Evolutionary conservation across 2,329 filamentous ascomycete genomes (phyloP).

Genomic region (Rhinocladiella similis): DNA sequence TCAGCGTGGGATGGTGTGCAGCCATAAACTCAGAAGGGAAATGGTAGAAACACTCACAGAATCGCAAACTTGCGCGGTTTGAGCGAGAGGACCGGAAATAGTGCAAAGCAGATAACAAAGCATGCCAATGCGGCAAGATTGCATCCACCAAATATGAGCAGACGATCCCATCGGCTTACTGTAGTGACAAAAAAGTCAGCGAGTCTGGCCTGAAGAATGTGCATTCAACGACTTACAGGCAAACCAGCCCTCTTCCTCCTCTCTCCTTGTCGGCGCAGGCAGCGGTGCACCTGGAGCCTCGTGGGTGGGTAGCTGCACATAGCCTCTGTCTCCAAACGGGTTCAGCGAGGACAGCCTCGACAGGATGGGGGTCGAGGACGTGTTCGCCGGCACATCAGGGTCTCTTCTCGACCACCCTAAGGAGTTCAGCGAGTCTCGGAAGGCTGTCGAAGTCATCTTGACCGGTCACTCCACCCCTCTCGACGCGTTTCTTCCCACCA

Average conservation of each 20-base stretch:
- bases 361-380: conserved; percentile 67
- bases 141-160: conserved; percentile 88
- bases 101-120: conserved; percentile 88
- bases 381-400: conserved; percentile 72
- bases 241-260: conserved; percentile 96
- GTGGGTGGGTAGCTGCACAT: conserved; percentile 84
- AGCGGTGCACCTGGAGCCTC: conserved; percentile 81
- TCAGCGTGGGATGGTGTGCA: conserved; percentile 25
- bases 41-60: conserved; percentile 68
- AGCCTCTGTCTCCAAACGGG: conserved; percentile 78
- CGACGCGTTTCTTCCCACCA: not conserved
- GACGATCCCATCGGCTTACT: conserved; percentile 97
- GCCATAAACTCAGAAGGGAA: conserved; percentile 17
- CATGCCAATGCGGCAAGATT: conserved; percentile 86
- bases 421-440: conserved; percentile 92
- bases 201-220: not conserved
- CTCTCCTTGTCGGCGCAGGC: conserved; percentile 77
- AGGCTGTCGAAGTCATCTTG: conserved; percentile 80
- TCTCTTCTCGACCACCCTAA: conserved; percentile 91
- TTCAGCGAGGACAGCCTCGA: conserved; percentile 82
- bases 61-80: conserved; percentile 93
- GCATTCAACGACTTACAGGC: conserved; percentile 68
- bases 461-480: conserved; percentile 15
- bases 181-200: conserved; percentile 24
- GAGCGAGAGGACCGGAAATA: conserved; percentile 80